Evolutionary conservation across 345 rosid species (phyloP), one percentile per base, ranked within the genome.

Genomic region (Microcos paniculata): DNA sequence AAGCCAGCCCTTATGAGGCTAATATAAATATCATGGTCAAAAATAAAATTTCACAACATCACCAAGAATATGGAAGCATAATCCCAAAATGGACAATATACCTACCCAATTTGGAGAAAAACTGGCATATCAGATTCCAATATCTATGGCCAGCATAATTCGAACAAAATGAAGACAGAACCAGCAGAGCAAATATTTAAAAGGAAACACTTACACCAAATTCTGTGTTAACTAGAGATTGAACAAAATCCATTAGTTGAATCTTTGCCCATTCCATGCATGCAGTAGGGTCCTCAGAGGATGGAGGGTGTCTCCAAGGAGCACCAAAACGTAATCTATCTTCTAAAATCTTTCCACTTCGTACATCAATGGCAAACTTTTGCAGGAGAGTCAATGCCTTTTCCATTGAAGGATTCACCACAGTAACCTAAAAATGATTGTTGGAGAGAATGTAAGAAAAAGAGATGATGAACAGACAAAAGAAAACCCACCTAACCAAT

Each of bases 241-340:
- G 97, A 77, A 96, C 84, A 76, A 91, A 96, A 85, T 94, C 99
- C 91, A 96, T 80, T 46, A 94, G 87, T 80, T 96, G 99, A 83
- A 96, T 88, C 86, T 94, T 91, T 49, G 97, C 97, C 98, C 98
- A 92, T 31, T 78, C 88, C 28, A 77, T 76, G 73, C 69, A 67
- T 51, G 51, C 1, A 62, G 77, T 67, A 48, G 88, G 85, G 78
- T 88, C 83, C 52, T 88, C 80, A 5, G 78, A 77, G 62, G 16
- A 77, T 8, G 97, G 94, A 82, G 97, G 91, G 90, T 96, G 96
- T 77, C 97, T 89, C 98, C 98, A 96, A 70, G 98, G 80, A 80
- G 96, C 89, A 80, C 99, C 99, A 87, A 89, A 96, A 38, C 85
- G 86, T 55, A 94, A 77, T 80, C 74, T 91, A 72, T 91, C 92